Percentiles rank a stretch among this genome's conserved stretches.
phyloP scores from a whole-genome alignment of 2,329 filamentous ascomycete species.

The Exophiala xenobiotica region DNA sequence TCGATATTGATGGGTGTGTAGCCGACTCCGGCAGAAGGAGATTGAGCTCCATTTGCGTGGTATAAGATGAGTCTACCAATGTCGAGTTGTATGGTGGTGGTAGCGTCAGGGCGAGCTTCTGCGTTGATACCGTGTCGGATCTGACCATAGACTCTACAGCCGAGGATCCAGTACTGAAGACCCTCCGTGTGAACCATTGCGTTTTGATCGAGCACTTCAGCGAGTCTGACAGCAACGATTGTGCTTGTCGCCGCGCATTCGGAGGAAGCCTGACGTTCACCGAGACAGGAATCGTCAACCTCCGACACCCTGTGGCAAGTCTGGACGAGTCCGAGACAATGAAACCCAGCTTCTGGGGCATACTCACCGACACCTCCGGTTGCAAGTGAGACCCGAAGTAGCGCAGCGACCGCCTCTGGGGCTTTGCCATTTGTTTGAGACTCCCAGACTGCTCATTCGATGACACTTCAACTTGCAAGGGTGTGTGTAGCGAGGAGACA shows the following conservation, averaged over 20 bases:
- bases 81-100: slow-evolving; percentile 19
- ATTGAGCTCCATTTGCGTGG: slow-evolving; percentile 20
- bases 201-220: slow-evolving; percentile 20
- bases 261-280: slow-evolving; percentile 13
- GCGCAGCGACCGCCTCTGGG: slow-evolving; percentile 12
- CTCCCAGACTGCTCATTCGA: neutral
- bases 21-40: slow-evolving; percentile 25
- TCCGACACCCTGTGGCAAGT: slow-evolving; percentile 18
- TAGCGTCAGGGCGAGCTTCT: slow-evolving; percentile 14
- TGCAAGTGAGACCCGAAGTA: slow-evolving; percentile 7
- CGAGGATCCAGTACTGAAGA: slow-evolving; percentile 17
- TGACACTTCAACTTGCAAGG: slow-evolving; percentile 18
- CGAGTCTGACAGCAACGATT: neutral
- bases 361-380: slow-evolving; percentile 15
- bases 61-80: slow-evolving; percentile 8
- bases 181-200: slow-evolving; percentile 21
- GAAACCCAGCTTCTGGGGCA: slow-evolving; percentile 20
- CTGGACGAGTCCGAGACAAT: slow-evolving; percentile 14
- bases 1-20: slow-evolving; percentile 19
- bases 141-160: slow-evolving; percentile 11
- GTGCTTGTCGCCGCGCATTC: slow-evolving; percentile 4
- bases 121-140: slow-evolving; percentile 17
- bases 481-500: slow-evolving; percentile 16
- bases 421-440: slow-evolving; percentile 16
- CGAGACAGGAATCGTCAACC: slow-evolving; percentile 19